Evolutionary conservation across 2,329 filamentous ascomycete genomes (phyloP).

Genomic region (Metarhizium brunneum): DNA sequence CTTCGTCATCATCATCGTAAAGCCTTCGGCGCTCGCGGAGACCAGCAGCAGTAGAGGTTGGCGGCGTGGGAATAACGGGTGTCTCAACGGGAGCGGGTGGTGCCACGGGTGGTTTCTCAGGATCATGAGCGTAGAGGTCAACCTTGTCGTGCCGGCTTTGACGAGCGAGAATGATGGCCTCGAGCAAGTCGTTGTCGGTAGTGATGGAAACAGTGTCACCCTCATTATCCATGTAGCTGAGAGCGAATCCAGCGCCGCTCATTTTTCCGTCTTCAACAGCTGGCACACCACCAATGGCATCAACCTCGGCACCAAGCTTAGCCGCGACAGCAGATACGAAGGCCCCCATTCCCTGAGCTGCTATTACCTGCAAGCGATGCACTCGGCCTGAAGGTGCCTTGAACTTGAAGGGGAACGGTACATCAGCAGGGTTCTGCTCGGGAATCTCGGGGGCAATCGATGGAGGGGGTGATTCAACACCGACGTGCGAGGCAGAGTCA

Average conservation of each 20-base stretch:
- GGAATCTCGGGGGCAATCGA: conserved; percentile 45
- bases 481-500: conserved; percentile 90
- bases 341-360: conserved; percentile 69
- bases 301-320: conserved; percentile 79
- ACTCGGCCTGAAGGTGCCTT: conserved; percentile 93
- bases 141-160: conserved; percentile 80
- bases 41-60: conserved; percentile 35
- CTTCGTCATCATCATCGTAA: conserved; percentile 43
- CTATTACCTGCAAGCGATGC: conserved; percentile 78
- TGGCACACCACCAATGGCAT: conserved; percentile 73
- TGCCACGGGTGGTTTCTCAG: conserved; percentile 74
- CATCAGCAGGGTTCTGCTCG: conserved; percentile 55
- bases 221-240: conserved; percentile 95
- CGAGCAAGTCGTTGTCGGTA: conserved; percentile 83
- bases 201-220: conserved; percentile 96
- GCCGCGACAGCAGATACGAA: conserved; percentile 68
- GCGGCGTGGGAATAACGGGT: conserved; percentile 33
- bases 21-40: conserved; percentile 40
- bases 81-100: conserved; percentile 42
- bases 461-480: conserved; percentile 65
- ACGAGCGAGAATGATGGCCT: conserved; percentile 78
- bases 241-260: conserved; percentile 69
- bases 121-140: conserved; percentile 92
- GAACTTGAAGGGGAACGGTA: conserved; percentile 96
- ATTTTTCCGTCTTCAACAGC: conserved; percentile 71